Conservation (phyloP, 768 basidiomycete genomes). For the Mrakia frigida region DNA sequence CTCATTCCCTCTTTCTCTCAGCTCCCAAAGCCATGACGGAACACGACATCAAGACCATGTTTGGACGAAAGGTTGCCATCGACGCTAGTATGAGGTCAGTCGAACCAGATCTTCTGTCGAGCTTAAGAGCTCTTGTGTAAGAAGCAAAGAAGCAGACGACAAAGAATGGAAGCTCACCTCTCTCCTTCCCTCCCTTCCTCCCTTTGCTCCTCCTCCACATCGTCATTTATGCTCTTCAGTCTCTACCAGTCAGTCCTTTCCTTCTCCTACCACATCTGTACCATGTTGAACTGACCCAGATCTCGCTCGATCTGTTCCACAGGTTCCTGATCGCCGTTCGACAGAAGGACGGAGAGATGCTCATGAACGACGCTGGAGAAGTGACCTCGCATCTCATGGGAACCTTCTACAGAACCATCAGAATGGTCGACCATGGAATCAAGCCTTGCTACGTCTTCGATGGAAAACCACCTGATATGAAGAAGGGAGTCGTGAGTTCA, state of each 20-base stretch:
- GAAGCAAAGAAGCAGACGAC: background rate
- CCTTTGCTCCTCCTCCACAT: constrained; percentile 46
- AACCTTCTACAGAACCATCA: constrained; percentile 93
- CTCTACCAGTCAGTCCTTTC: constrained; percentile 55
- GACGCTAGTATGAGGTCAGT: constrained; percentile 59
- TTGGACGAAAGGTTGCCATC: constrained; percentile 96
- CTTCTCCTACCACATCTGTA: background rate
- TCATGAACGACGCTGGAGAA: constrained; percentile 96
- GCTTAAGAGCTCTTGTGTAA: background rate
- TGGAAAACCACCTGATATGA: constrained; percentile 95
- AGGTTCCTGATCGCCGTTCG: constrained; percentile 97
- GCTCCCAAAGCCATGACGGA: constrained; percentile 68
- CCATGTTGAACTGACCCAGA: background rate
- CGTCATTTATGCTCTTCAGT: background rate
- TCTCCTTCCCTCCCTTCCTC: background rate
- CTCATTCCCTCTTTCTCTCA: background rate
- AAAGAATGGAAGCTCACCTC: constrained; percentile 10
- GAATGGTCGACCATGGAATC: constrained; percentile 94
- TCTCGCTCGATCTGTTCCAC: constrained; percentile 33
- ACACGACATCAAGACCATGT: constrained; percentile 84
- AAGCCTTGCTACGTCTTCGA: constrained; percentile 98
- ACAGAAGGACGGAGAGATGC: constrained; percentile 90
- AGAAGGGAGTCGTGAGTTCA: constrained; percentile 83
- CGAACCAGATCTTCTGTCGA: background rate
- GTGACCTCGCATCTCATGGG: constrained; percentile 98